Evolutionary conservation across 352 stramenopile species (phyloP).

Genomic region (Thalassiosira allenii): DNA sequence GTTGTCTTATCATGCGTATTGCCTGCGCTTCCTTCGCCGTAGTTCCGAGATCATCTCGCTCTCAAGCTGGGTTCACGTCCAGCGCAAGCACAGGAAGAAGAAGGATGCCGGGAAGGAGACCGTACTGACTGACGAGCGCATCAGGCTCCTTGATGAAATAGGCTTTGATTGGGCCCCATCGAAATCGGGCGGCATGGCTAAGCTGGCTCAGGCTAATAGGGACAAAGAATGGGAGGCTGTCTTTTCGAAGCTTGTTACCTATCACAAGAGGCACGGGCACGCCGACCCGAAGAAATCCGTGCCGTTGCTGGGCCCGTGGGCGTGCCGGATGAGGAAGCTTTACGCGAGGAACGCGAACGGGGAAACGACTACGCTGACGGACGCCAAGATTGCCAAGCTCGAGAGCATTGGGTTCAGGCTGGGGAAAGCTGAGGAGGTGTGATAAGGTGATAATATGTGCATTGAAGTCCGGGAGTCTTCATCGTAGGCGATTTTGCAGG

Average conservation of each 20-base stretch:
- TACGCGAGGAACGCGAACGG: constrained; percentile 27
- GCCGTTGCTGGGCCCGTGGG: constrained; percentile 16
- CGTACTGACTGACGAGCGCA: constrained; percentile 30
- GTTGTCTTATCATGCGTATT: too few relatives aligned
- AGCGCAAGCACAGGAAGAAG: constrained; percentile 32
- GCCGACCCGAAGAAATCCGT: constrained; percentile 24
- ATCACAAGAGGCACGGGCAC: constrained; percentile 26
- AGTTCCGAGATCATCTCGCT: too few relatives aligned
- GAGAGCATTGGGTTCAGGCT: constrained; percentile 44
- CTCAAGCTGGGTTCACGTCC: constrained; percentile 26
- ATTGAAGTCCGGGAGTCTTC: too few relatives aligned
- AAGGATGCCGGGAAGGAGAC: constrained; percentile 25
- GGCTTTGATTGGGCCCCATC: constrained; percentile 36
- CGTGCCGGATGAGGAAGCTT: constrained; percentile 19
- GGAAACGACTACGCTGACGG: constrained; percentile 27
- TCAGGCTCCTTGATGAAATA: constrained; percentile 40
- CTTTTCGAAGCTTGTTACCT: constrained; percentile 19
- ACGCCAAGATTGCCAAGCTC: constrained; percentile 44
- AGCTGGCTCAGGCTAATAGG: constrained; percentile 1
- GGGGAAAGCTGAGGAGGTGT: constrained; percentile 1
- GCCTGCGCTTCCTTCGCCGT: too few relatives aligned
- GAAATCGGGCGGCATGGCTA: constrained; percentile 13
- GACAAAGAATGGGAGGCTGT: constrained; percentile 30
- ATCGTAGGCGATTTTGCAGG: too few relatives aligned
- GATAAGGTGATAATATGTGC: too few relatives aligned